These are phyloP conservation scores for Podospora sp. DNA, from an alignment of 495 filamentous ascomycete species.

Conservation along the genomic window DNA sequence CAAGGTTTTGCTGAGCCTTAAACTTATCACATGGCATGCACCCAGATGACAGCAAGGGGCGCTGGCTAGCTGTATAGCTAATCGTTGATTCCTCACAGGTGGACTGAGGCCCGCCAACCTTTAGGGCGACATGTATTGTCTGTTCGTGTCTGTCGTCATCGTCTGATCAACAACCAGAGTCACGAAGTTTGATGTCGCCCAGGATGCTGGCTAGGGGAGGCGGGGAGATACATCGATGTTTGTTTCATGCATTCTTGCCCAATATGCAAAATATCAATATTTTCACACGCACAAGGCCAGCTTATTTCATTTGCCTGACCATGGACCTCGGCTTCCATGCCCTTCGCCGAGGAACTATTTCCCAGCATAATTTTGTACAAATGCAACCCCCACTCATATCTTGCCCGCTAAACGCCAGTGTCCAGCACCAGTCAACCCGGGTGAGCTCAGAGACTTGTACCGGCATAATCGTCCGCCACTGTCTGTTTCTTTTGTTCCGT, in stretches of 20 bases:
- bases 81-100: no score
- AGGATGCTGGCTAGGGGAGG: no score
- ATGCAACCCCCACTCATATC: not conserved
- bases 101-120: no score
- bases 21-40: not conserved
- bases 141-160: no score
- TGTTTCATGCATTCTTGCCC: not conserved
- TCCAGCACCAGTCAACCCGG: not conserved
- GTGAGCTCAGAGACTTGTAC: not conserved
- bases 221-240: not conserved
- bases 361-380: not conserved
- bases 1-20: not conserved
- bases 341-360: not conserved
- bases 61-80: not conserved
- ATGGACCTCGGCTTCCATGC: not conserved
- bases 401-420: constrained; percentile 2
- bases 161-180: no score
- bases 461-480: not conserved
- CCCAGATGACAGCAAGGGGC: not conserved
- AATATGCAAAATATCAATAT: not conserved
- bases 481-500: not conserved
- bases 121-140: no score
- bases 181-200: no score
- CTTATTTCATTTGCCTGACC: not conserved
- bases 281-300: not conserved